These are phyloP conservation scores for Xylariaceae sp. DNA, from an alignment of 2,329 filamentous ascomycete genomes.

Conservation along the genomic window DNA sequence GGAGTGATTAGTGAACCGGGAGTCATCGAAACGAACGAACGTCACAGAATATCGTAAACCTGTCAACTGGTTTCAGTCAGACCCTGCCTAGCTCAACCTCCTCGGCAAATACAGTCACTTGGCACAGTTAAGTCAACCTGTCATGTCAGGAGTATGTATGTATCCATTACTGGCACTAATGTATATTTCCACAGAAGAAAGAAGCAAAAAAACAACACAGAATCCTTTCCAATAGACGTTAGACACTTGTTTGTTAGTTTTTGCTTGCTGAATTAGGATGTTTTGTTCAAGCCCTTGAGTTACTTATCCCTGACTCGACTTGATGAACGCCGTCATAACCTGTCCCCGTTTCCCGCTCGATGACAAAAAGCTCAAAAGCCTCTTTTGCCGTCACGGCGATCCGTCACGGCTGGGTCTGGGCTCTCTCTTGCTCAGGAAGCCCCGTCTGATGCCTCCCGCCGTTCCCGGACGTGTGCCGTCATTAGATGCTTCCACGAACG, in stretches of 20 bases:
- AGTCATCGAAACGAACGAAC: too few species aligned
- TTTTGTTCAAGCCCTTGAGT: neutral
- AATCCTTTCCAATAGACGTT: neutral
- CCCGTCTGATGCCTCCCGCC: conserved; percentile 23
- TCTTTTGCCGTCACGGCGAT: conserved; percentile 13
- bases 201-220: neutral
- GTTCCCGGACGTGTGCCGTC: conserved; percentile 23
- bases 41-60: too few species aligned
- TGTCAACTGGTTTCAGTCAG: too few species aligned
- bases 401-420: conserved; percentile 25
- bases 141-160: neutral
- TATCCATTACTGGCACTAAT: neutral
- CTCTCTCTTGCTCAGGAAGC: conserved; percentile 30
- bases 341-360: neutral
- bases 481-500: conserved; percentile 50
- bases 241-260: neutral
- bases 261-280: neutral
- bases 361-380: neutral
- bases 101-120: too few species aligned
- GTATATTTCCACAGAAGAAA: neutral
- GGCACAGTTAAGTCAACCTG: too few species aligned
- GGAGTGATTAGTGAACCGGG: too few species aligned
- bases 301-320: neutral
- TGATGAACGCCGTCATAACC: conserved; percentile 7
- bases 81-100: too few species aligned